Evolutionary conservation across 2,329 filamentous ascomycete species (phyloP).

Genomic region (Ceratocystis alfenasii): DNA sequence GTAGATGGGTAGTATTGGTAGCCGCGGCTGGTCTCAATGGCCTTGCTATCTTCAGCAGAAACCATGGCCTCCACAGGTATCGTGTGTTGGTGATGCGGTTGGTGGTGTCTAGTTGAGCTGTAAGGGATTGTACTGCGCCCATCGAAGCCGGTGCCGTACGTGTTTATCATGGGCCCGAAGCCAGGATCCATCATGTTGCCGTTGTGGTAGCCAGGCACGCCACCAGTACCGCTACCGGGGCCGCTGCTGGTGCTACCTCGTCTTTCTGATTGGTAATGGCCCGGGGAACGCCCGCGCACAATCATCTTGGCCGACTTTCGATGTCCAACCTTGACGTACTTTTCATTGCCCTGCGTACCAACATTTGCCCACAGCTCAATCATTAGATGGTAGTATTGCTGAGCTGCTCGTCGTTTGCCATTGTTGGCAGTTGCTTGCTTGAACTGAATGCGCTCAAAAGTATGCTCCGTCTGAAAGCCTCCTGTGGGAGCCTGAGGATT

Average conservation of each 20-base stretch:
- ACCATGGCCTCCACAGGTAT: slow-evolving; percentile 40
- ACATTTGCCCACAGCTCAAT: slow-evolving; percentile 70
- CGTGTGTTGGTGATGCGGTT: slow-evolving; percentile 36
- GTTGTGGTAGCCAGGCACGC: slow-evolving; percentile 39
- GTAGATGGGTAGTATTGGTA: slow-evolving; percentile 45
- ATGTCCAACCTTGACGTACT: slow-evolving; percentile 59
- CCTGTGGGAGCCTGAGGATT: slow-evolving; percentile 28
- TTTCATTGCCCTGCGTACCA: slow-evolving; percentile 36
- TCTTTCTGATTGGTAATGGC: slow-evolving; percentile 63
- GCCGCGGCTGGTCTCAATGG: slow-evolving; percentile 37
- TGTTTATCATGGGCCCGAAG: slow-evolving; percentile 33
- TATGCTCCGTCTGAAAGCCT: slow-evolving; percentile 41
- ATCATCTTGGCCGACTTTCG: slow-evolving; percentile 71
- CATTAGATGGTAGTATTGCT: slow-evolving; percentile 87
- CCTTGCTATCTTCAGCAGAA: slow-evolving; percentile 40
- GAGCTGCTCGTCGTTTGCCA: slow-evolving; percentile 75
- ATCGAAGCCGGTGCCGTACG: slow-evolving; percentile 33
- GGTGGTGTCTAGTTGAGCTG: slow-evolving; percentile 29
- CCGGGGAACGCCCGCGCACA: slow-evolving; percentile 71
- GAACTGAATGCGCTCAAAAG: slow-evolving; percentile 86
- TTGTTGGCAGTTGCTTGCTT: slow-evolving; percentile 92
- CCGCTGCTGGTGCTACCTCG: slow-evolving; percentile 59
- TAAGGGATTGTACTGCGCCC: slow-evolving; percentile 33
- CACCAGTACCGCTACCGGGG: slow-evolving; percentile 51
- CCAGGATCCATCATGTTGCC: slow-evolving; percentile 33